A percentile compares a stretch with the other conserved stretches of the same genome.
phyloP scores from a whole-genome alignment of 108 stramenopile species.

The Mayamaea pseudoterrestris region DNA sequence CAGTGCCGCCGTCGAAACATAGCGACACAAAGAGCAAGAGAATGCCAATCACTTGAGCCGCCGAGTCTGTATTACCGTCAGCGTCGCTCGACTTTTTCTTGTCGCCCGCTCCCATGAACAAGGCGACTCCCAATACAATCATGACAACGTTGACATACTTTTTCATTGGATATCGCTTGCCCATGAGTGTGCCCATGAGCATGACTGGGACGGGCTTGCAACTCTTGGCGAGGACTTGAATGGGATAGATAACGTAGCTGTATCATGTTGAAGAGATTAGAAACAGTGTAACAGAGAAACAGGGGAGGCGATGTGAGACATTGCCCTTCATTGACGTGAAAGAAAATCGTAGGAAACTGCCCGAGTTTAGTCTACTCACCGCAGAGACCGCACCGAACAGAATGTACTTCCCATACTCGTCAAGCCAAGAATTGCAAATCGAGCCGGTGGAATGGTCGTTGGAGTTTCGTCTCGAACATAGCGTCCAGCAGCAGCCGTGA shows the following conservation, averaged over 20 bases:
- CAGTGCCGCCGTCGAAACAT: constrained; percentile 97
- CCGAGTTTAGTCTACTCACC: constrained; percentile 44
- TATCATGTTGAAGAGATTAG: too few species aligned
- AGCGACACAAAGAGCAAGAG: constrained; percentile 88
- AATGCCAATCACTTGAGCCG: constrained; percentile 75
- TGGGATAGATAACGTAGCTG: constrained; percentile 84
- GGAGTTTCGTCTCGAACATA: constrained; percentile 83
- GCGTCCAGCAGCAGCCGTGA: constrained; percentile 71
- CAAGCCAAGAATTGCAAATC: constrained; percentile 85
- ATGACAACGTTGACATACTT: constrained; percentile 91
- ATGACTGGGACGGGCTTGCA: constrained; percentile 98
- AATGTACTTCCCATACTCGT: constrained; percentile 95
- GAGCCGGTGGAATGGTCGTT: constrained; percentile 85
- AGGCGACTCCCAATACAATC: constrained; percentile 87
- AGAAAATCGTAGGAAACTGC: background rate
- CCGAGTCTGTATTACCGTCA: constrained; percentile 29
- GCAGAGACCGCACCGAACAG: constrained; percentile 83
- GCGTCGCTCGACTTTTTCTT: constrained; percentile 10
- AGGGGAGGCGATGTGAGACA: too few species aligned
- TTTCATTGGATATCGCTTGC: constrained; percentile 82
- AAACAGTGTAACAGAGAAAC: too few species aligned
- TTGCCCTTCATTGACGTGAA: background rate
- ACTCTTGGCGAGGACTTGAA: constrained; percentile 95
- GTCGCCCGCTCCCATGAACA: constrained; percentile 92
- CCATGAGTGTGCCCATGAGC: constrained; percentile 94